Conservation (phyloP, 2,329 filamentous ascomycete species). For the Aspergillus tubingensis region DNA sequence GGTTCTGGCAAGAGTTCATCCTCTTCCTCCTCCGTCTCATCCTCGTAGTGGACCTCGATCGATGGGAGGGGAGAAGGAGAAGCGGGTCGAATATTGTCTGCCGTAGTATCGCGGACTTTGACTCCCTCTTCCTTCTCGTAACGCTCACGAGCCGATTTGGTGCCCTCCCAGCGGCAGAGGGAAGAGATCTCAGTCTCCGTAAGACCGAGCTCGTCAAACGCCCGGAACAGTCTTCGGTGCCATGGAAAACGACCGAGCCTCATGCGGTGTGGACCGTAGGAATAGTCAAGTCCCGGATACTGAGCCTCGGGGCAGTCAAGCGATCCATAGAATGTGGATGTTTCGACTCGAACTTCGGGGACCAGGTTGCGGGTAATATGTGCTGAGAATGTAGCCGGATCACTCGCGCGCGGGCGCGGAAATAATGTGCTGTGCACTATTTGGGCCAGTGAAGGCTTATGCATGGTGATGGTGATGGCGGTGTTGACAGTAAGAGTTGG, state of each 20-base stretch:
- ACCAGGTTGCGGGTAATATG: constrained; percentile 64
- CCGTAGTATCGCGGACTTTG: constrained; percentile 63
- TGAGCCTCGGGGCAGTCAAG: constrained; percentile 66
- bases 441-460: constrained; percentile 60
- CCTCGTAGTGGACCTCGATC: constrained; percentile 35
- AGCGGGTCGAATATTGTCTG: constrained; percentile 56
- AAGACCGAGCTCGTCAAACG: constrained; percentile 60
- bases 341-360: constrained; percentile 66
- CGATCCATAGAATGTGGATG: constrained; percentile 64
- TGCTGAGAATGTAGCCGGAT: constrained; percentile 60
- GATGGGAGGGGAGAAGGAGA: constrained; percentile 44
- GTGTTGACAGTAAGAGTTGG: background rate
- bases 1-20: constrained; percentile 26
- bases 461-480: constrained; percentile 50
- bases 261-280: constrained; percentile 62
- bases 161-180: constrained; percentile 62
- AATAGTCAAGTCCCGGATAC: constrained; percentile 68
- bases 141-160: constrained; percentile 49
- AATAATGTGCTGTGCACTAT: constrained; percentile 62
- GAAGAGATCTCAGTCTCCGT: constrained; percentile 62
- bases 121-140: constrained; percentile 59
- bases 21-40: constrained; percentile 13
- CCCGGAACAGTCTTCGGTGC: constrained; percentile 61
- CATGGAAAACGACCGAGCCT: constrained; percentile 63
- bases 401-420: constrained; percentile 57